Conservation (phyloP, 768 basidiomycete genomes). For the Lyophyllum shimeji region DNA sequence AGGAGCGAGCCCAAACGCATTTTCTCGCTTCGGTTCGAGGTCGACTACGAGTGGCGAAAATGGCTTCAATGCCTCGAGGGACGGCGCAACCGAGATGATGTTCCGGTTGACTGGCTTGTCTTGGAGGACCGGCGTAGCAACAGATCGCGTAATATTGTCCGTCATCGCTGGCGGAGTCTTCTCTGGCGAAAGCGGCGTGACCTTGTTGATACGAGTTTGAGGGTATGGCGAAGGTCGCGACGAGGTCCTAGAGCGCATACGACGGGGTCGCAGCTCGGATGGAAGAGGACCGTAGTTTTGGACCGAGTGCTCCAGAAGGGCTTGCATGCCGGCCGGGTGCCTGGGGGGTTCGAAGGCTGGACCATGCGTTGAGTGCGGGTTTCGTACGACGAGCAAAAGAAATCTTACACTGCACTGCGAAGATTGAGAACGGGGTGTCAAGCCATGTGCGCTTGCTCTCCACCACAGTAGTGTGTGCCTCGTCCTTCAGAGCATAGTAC, state of each 20-base stretch:
- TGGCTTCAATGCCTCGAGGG: slow-evolving; percentile 40
- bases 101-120: slow-evolving; percentile 44
- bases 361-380: slow-evolving; percentile 10
- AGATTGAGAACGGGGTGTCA: slow-evolving; percentile 76
- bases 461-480: slow-evolving; percentile 61
- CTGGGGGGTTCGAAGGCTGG: slow-evolving; percentile 72
- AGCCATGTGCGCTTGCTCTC: slow-evolving; percentile 67
- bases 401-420: slow-evolving; percentile 69
- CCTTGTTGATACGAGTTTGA: slow-evolving; percentile 43
- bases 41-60: slow-evolving; percentile 41
- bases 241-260: slow-evolving; percentile 63
- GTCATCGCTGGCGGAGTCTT: slow-evolving; percentile 23
- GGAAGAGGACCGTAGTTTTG: slow-evolving; percentile 74
- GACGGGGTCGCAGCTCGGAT: slow-evolving; percentile 62
- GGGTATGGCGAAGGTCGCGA: slow-evolving; percentile 80
- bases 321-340: slow-evolving; percentile 67
- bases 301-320: slow-evolving; percentile 69
- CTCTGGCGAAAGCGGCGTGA: slow-evolving; percentile 41
- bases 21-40: slow-evolving; percentile 37
- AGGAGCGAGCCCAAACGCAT: slow-evolving; percentile 29
- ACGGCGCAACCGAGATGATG: slow-evolving; percentile 32
- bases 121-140: slow-evolving; percentile 36
- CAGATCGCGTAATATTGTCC: slow-evolving; percentile 15
- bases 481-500: slow-evolving; percentile 68
- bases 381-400: background rate